Evolutionary conservation across 2,329 filamentous ascomycete genomes (phyloP), one percentile per base, ranked within the genome.

Genomic region (Onygenales sp.): DNA sequence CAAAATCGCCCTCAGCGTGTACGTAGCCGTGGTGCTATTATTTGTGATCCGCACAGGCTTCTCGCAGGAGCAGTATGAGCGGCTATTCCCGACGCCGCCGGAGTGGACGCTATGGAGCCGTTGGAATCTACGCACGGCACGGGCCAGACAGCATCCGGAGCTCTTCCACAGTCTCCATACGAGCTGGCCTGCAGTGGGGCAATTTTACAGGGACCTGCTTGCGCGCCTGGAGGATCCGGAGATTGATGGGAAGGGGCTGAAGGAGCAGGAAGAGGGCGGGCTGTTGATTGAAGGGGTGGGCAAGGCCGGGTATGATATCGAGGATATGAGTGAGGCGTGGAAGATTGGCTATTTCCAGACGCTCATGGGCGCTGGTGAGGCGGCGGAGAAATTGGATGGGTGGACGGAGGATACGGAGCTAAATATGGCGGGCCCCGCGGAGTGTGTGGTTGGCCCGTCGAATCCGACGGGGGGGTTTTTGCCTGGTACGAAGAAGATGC

Each of bases 301-400:
- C 0, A 75, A 70, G 53, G 74, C 77, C 2, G 82, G 83, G 0
- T 82, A 82, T 59, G 88, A 95, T 65, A 75, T 93, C 53, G 81
- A 81, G 1, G 78, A 72, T 6, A 95, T 90, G 74, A 85, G 83
- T 58, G 89, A 94, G 69, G 77, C 85, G 49, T 97, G 91, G 92
- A 78, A 86, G 62, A 78, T 88, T 53, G 90, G 89, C 1, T 97
- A 97, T 70, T 90, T 86, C 63, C 83, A 94, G 63, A 79, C 84
- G 2, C 72, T 96, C 46, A 88, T 96, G 82, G 78, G 85, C 9
- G 82, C 82, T 55, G 91, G 86, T 0, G 81, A 82, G 59, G 82
- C 85, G 0, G 84, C 89, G 4, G 91, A 96, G 70, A 82, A 91
- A 60, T 73, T 94, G 27, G 88, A 95, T 58, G 86, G 86, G 47